These are phyloP conservation scores for Eucalyptus cloeziana DNA, from an alignment of 345 rosid species.

Conservation along the genomic window DNA sequence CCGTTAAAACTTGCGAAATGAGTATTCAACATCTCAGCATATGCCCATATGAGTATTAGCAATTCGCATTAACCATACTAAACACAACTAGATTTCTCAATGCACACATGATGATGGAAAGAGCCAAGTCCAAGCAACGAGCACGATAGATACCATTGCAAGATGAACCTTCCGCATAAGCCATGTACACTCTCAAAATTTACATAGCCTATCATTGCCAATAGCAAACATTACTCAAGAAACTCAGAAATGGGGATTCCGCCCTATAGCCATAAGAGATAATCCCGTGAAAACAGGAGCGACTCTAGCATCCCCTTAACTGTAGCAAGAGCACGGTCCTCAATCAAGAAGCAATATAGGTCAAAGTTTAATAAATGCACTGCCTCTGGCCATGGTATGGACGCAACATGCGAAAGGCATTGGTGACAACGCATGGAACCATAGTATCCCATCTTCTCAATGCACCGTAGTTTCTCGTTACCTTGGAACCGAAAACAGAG, in stretches of 20 bases:
- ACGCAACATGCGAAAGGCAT: background rate
- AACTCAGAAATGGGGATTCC: background rate
- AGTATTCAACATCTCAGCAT: too few species aligned
- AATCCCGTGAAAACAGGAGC: background rate
- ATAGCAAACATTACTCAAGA: background rate
- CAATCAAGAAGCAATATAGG: background rate
- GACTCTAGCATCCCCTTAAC: background rate
- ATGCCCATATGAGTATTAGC: too few species aligned
- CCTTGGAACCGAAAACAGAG: constrained; percentile 14
- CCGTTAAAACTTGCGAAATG: too few species aligned
- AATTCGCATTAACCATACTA: too few species aligned
- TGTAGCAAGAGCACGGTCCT: background rate
- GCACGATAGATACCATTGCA: too few species aligned
- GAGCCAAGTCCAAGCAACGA: too few species aligned
- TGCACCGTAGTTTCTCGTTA: constrained; percentile 82
- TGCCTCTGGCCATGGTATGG: background rate
- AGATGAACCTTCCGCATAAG: too few species aligned
- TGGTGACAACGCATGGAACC: background rate
- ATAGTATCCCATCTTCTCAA: constrained; percentile 36
- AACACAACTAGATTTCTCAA: too few species aligned
- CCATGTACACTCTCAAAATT: too few species aligned
- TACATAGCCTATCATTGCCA: background rate
- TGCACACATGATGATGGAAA: too few species aligned
- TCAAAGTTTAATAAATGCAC: background rate
- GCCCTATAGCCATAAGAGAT: background rate